Evolutionary conservation across 1,284 basidiomycete genomes (phyloP).

Genomic region (Trametes hirsuta): DNA sequence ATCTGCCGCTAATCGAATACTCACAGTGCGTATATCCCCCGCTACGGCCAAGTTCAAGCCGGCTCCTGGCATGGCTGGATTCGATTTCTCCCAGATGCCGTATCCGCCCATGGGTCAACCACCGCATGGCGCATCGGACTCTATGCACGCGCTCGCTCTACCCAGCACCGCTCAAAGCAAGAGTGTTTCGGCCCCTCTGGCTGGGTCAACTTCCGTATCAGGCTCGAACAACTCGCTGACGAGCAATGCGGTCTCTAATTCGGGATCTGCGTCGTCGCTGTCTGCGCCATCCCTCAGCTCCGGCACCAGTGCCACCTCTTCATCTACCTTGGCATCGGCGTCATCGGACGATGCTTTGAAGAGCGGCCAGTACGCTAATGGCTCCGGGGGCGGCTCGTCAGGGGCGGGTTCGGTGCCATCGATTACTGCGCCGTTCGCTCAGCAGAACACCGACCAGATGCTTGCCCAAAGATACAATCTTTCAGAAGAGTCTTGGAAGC

Average conservation of each 20-base stretch:
- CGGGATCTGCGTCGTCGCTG: constrained; percentile 57
- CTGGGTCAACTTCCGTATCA: constrained; percentile 41
- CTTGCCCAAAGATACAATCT: constrained; percentile 55
- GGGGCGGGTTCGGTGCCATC: constrained; percentile 33
- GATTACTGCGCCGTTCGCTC: constrained; percentile 44
- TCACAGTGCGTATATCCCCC: constrained; percentile 82
- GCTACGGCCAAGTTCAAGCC: constrained; percentile 87
- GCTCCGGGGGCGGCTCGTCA: constrained; percentile 10
- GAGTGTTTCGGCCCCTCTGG: constrained; percentile 72
- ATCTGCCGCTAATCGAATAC: constrained; percentile 15
- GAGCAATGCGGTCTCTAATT: constrained; percentile 46
- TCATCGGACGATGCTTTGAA: constrained; percentile 50
- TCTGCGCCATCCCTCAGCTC: constrained; percentile 63
- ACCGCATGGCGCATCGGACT: constrained; percentile 30
- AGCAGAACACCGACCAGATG: constrained; percentile 44
- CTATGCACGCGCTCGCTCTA: constrained; percentile 48
- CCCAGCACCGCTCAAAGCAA: constrained; percentile 49
- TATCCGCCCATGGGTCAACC: constrained; percentile 40
- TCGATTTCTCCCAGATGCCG: constrained; percentile 54
- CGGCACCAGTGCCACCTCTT: constrained; percentile 54
- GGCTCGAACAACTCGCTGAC: constrained; percentile 41
- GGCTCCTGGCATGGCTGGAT: constrained; percentile 44
- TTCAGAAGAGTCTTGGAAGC: constrained; percentile 80
- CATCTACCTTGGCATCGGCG: constrained; percentile 45
- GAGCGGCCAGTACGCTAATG: constrained; percentile 43